Evolutionary conservation across 768 basidiomycete species (phyloP).

Genomic region (Harrya chromipes): DNA sequence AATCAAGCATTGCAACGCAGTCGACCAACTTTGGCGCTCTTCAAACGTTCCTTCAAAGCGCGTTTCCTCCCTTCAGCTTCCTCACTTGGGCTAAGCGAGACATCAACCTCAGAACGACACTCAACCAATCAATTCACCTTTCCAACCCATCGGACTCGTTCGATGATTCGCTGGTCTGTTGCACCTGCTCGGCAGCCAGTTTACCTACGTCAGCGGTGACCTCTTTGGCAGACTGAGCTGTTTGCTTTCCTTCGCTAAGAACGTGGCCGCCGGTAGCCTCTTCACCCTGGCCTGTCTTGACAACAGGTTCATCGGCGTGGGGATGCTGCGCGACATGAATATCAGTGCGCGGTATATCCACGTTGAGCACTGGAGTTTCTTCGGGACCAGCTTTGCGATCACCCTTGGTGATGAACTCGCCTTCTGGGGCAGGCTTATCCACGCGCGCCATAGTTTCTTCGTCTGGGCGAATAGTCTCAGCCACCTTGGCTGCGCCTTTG

Average conservation of each 20-base stretch:
- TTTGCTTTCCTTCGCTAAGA: constrained; percentile 13
- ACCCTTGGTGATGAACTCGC: constrained; percentile 56
- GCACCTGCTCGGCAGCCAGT: constrained; percentile 8
- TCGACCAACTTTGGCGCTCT: constrained; percentile 28
- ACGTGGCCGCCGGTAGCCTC: constrained; percentile 30
- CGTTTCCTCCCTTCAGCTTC: constrained; percentile 38
- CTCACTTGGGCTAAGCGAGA: constrained; percentile 12
- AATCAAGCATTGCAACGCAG: neutral
- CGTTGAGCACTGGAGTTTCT: constrained; percentile 48
- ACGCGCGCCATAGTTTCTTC: constrained; percentile 59
- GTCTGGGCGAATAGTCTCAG: constrained; percentile 63
- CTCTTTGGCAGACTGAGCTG: constrained; percentile 15
- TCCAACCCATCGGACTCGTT: constrained; percentile 4
- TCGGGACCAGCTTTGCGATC: constrained; percentile 41
- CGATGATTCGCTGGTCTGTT: constrained; percentile 1
- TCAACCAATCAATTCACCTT: constrained; percentile 11
- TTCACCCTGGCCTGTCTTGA: constrained; percentile 33
- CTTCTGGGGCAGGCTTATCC: constrained; percentile 65
- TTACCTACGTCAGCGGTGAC: neutral
- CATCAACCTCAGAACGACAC: neutral
- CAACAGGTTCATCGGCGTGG: constrained; percentile 39
- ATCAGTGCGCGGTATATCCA: constrained; percentile 45
- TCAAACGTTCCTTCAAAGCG: constrained; percentile 30
- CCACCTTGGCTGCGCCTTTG: constrained; percentile 66
- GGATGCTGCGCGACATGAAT: constrained; percentile 49